Percentiles rank a stretch among this genome's conserved stretches.
These are phyloP conservation scores for Colletotrichum sp. DNA, from an alignment of 2,329 filamentous ascomycete species.

Conservation along the genomic window DNA sequence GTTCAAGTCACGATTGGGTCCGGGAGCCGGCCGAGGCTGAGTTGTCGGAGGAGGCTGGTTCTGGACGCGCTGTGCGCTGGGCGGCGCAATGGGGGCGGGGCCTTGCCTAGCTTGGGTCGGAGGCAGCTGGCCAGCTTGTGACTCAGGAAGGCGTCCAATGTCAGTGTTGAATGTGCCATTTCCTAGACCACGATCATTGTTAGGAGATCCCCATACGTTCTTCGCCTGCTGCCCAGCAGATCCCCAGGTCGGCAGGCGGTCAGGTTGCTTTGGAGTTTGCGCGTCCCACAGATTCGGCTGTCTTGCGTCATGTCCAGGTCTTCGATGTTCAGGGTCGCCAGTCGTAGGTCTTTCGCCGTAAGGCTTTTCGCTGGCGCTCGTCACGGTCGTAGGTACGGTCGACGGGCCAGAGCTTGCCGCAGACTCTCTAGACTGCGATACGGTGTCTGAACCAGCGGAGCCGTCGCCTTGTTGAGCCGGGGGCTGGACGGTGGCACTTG, in stretches of 20 bases:
- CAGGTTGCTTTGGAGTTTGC: slow-evolving; percentile 35
- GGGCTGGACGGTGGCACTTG: slow-evolving; percentile 33
- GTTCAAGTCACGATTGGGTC: slow-evolving; percentile 3
- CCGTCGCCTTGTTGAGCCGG: slow-evolving; percentile 26
- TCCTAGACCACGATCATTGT: slow-evolving; percentile 72
- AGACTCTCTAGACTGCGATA: slow-evolving; percentile 4
- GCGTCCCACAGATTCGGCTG: slow-evolving; percentile 25
- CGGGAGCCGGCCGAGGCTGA: background rate
- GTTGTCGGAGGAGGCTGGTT: slow-evolving; percentile 15
- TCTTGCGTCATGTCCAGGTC: slow-evolving; percentile 21
- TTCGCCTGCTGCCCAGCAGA: slow-evolving; percentile 47
- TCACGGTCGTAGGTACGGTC: background rate
- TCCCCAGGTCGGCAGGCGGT: slow-evolving; percentile 58
- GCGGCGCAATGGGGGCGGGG: slow-evolving; percentile 52
- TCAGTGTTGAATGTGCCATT: slow-evolving; percentile 78
- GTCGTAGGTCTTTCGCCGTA: background rate
- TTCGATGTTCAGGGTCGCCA: slow-evolving; percentile 17
- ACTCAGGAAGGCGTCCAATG: slow-evolving; percentile 53
- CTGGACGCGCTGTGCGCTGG: slow-evolving; percentile 23
- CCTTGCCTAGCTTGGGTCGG: slow-evolving; percentile 33
- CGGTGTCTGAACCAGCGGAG: background rate
- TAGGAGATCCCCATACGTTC: slow-evolving; percentile 79
- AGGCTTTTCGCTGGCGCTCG: background rate
- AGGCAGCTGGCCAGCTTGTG: slow-evolving; percentile 35
- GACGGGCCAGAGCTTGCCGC: background rate